Percentiles rank a stretch among this genome's conserved stretches.
These are phyloP conservation scores for Alternaria burnsii DNA, from an alignment of 2,329 filamentous ascomycete genomes.

Conservation along the genomic window DNA sequence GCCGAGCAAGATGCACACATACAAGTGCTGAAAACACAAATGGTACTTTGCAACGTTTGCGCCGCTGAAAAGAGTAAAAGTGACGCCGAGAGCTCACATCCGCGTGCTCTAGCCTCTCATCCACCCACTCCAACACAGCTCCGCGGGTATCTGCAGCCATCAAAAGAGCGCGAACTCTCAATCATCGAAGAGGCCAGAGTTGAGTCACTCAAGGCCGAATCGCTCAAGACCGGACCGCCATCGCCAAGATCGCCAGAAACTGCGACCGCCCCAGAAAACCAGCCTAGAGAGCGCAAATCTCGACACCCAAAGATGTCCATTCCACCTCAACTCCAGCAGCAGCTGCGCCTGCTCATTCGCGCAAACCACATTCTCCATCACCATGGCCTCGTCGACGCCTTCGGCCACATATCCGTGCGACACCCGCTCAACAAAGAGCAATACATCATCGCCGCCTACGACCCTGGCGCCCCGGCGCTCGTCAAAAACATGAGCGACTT, in stretches of 20 bases:
- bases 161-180: background rate
- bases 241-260: background rate
- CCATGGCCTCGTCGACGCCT: slow-evolving; percentile 61
- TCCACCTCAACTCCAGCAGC: slow-evolving; percentile 24
- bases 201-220: background rate
- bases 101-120: slow-evolving; percentile 1
- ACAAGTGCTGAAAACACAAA: slow-evolving; percentile 7
- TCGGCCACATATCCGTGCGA: slow-evolving; percentile 62
- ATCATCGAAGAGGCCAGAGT: background rate
- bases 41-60: slow-evolving; percentile 19
- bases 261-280: background rate
- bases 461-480: slow-evolving; percentile 56
- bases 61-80: slow-evolving; percentile 3
- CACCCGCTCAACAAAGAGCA: slow-evolving; percentile 55
- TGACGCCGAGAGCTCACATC: background rate
- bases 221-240: background rate
- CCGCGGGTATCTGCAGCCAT: background rate
- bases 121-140: background rate
- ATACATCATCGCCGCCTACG: slow-evolving; percentile 60
- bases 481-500: slow-evolving; percentile 57
- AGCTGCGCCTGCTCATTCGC: slow-evolving; percentile 34
- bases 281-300: background rate
- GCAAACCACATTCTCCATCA: slow-evolving; percentile 61
- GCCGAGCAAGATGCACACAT: background rate
- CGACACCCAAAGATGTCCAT: slow-evolving; percentile 9